These are phyloP conservation scores for Batkoa obscura DNA, from an alignment of 371 early-diverging fungal species.

Conservation along the genomic window DNA sequence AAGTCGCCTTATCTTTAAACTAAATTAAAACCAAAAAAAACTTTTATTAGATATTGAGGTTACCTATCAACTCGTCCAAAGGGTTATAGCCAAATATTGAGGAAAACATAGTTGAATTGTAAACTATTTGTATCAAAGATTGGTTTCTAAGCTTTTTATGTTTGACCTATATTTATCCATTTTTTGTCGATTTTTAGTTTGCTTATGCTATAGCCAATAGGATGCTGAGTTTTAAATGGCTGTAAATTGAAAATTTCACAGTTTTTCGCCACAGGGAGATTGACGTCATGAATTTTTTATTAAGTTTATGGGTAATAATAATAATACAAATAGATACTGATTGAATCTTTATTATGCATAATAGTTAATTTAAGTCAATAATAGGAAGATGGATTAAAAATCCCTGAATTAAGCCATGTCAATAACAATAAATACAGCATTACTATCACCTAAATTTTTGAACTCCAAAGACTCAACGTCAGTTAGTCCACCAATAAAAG, in stretches of 20 bases:
- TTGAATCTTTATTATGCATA: too few species aligned
- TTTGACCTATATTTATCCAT: background rate
- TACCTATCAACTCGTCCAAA: constrained; percentile 32
- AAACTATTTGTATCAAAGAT: background rate
- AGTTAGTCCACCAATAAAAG: background rate
- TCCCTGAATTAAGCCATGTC: constrained; percentile 5
- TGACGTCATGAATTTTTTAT: too few species aligned
- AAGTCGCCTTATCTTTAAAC: constrained; percentile 58
- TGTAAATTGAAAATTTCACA: too few species aligned
- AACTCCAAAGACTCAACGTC: background rate
- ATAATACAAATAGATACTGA: too few species aligned
- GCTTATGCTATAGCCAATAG: too few species aligned
- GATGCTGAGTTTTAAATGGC: too few species aligned
- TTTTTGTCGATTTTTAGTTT: too few species aligned
- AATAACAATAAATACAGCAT: background rate
- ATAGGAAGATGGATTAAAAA: background rate
- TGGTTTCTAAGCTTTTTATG: background rate
- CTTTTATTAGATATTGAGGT: constrained; percentile 1
- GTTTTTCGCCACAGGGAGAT: too few species aligned
- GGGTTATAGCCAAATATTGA: constrained; percentile 14
- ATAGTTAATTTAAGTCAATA: too few species aligned
- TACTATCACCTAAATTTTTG: background rate
- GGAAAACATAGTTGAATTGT: constrained; percentile 8
- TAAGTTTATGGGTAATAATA: too few species aligned
- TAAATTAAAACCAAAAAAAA: background rate